Conservation (phyloP, 768 basidiomycete genomes). For the Auriscalpium microsporum region DNA sequence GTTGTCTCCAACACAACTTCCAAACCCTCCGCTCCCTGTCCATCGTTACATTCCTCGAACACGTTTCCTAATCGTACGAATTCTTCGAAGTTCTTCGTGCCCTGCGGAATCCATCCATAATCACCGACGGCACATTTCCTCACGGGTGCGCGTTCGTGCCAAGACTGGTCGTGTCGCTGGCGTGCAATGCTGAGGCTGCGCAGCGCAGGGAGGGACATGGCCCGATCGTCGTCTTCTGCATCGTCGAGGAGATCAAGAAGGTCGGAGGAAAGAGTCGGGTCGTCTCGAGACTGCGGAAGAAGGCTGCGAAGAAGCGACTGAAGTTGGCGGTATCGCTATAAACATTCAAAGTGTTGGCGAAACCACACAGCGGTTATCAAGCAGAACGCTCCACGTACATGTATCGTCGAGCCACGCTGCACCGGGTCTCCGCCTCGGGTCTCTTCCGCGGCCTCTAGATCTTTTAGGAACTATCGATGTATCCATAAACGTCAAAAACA, state of each 20-base stretch:
- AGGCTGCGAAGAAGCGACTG: slow-evolving; percentile 9
- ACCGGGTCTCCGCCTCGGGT: no score
- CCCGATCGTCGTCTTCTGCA: neutral
- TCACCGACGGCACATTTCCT: slow-evolving; percentile 4
- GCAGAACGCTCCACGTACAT: no score
- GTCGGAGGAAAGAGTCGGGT: slow-evolving; percentile 2
- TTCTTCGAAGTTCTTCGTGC: slow-evolving; percentile 4
- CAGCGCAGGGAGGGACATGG: slow-evolving; percentile 8
- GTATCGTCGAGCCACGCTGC: no score
- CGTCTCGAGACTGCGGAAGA: slow-evolving; percentile 6
- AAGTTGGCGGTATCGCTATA: slow-evolving; percentile 11
- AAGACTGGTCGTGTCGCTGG: slow-evolving; percentile 8
- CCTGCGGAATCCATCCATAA: slow-evolving; percentile 7
- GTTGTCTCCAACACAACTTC: slow-evolving; percentile 2
- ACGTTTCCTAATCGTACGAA: slow-evolving; percentile 11
- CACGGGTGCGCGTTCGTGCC: slow-evolving; percentile 7
- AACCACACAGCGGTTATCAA: no score
- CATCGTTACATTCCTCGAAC: neutral
- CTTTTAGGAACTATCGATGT: slow-evolving; percentile 4
- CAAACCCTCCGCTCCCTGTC: neutral
- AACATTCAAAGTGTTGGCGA: neutral
- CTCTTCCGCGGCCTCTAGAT: slow-evolving; percentile 8
- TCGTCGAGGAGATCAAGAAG: slow-evolving; percentile 14
- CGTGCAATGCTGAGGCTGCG: slow-evolving; percentile 5
- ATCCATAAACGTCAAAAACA: neutral